phyloP scores from a whole-genome alignment of 345 rosid genomes.

The Psidium guajava region DNA sequence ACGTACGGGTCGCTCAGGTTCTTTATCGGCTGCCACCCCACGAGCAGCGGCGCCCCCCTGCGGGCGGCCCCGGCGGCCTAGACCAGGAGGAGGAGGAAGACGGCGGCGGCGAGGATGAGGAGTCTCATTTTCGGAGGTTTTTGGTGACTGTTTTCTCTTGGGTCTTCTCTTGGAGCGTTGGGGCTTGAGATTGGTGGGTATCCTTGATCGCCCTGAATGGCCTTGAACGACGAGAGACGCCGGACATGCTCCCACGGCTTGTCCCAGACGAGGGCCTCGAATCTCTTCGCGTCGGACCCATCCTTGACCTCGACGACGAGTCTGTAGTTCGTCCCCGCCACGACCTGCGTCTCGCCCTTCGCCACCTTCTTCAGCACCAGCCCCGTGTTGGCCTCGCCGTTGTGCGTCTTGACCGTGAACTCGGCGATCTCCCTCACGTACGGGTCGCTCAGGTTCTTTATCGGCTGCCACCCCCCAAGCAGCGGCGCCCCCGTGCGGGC shows the following conservation, averaged over 20 bases:
- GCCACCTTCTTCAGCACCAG: constrained; percentile 20
- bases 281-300: constrained; percentile 1
- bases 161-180: neutral
- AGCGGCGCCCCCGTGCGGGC: neutral
- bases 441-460: constrained; percentile 22
- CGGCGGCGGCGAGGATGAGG: neutral
- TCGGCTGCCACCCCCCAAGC: constrained; percentile 44
- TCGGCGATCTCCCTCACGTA: constrained; percentile 37
- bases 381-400: neutral
- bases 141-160: neutral
- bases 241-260: constrained; percentile 17
- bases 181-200: neutral
- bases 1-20: constrained; percentile 29
- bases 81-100: constrained; percentile 1
- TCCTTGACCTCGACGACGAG: constrained; percentile 19
- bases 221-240: neutral
- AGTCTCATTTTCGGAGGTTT: neutral
- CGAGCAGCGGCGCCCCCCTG: constrained; percentile 1
- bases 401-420: constrained; percentile 36
- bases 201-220: neutral
- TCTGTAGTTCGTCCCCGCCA: constrained; percentile 36
- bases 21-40: constrained; percentile 47
- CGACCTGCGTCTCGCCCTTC: constrained; percentile 44
- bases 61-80: neutral
- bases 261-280: constrained; percentile 49